phyloP scores from a whole-genome alignment of 164 flowering plant species.

The Santalum album region DNA sequence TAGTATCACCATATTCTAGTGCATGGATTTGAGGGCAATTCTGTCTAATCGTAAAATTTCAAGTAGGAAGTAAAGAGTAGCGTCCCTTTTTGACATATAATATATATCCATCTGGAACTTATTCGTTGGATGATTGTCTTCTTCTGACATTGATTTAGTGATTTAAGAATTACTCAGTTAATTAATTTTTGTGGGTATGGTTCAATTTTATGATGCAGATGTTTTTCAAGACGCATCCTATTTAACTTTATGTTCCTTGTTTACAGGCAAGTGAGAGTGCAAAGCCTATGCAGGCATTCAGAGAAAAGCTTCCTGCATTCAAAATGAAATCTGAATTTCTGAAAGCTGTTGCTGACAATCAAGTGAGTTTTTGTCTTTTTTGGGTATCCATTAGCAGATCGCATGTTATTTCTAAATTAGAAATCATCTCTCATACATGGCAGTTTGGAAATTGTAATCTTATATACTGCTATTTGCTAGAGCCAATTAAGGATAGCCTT shows the following conservation, averaged over 20 bases:
- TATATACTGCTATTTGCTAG: no score
- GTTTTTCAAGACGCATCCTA: not conserved
- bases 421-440: no score
- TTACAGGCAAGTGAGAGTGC: conserved; percentile 44
- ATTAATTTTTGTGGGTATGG: no score
- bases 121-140: not conserved
- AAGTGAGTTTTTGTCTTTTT: conserved; percentile 32
- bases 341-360: conserved; percentile 69
- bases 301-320: conserved; percentile 83
- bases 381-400: no score
- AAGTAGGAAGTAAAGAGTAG: not conserved
- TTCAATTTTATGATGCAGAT: no score
- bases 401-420: no score
- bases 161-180: no score
- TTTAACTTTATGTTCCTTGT: not conserved
- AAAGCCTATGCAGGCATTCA: conserved; percentile 58
- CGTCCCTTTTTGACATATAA: no score
- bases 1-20: not conserved
- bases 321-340: conserved; percentile 71
- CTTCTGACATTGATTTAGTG: no score
- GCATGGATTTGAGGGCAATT: not conserved
- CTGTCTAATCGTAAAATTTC: not conserved
- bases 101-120: not conserved
- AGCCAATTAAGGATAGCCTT: no score
- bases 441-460: no score